These are phyloP conservation scores for Erythrobasidium yunnanense DNA, from an alignment of 768 basidiomycete genomes.

Conservation along the genomic window DNA sequence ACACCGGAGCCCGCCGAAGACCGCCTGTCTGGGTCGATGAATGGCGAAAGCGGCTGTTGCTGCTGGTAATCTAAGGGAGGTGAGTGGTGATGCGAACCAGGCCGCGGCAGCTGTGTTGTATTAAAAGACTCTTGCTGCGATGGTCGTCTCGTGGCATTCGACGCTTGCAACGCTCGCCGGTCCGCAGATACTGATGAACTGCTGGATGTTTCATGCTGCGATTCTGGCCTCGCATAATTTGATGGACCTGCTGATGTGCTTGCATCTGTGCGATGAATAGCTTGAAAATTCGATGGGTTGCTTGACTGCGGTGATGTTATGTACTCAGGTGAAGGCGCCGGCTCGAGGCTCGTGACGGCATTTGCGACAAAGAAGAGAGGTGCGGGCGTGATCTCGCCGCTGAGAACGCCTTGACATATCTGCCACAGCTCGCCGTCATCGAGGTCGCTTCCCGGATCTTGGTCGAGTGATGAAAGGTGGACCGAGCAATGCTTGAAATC, in stretches of 20 bases:
- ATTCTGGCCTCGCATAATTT: background rate
- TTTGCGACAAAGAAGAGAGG: conserved; percentile 23
- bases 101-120: background rate
- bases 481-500: conserved; percentile 67
- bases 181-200: background rate
- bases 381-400: conserved; percentile 1
- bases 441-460: conserved; percentile 62
- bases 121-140: background rate
- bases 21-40: background rate
- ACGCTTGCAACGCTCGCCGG: background rate
- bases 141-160: background rate
- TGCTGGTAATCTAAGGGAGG: background rate
- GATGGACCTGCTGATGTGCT: no score
- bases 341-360: no score
- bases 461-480: conserved; percentile 77
- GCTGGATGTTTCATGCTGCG: background rate
- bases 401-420: conserved; percentile 47
- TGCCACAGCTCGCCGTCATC: conserved; percentile 59
- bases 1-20: background rate
- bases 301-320: no score
- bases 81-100: background rate
- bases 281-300: background rate
- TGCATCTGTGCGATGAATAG: background rate
- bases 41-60: background rate
- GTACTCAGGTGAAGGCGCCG: no score